Conservation (phyloP, 345 rosid genomes). For the Triadica sebifera region DNA sequence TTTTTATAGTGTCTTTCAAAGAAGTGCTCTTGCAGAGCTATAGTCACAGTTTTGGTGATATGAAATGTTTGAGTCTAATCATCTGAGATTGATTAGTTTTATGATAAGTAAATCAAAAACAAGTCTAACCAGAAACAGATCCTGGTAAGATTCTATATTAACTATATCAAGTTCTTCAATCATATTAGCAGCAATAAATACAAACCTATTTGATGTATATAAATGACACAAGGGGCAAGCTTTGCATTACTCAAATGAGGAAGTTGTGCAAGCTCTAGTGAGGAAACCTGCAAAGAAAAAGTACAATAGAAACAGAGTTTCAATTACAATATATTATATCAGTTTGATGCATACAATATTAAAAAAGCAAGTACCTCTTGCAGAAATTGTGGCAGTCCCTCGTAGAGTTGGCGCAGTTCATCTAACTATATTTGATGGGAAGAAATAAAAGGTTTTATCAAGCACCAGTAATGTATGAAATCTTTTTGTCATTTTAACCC, state of each 20-base stretch:
- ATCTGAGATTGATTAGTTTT: neutral
- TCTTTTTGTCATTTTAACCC: neutral
- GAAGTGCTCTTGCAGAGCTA: neutral
- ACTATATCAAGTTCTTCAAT: neutral
- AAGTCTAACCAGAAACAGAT: neutral
- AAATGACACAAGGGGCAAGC: constrained; percentile 63
- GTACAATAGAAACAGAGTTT: constrained; percentile 20
- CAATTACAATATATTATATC: constrained; percentile 8
- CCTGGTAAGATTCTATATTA: neutral
- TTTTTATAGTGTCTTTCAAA: neutral
- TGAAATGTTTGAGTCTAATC: neutral
- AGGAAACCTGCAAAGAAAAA: constrained; percentile 56
- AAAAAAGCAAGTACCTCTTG: constrained; percentile 56
- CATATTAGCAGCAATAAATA: constrained; percentile 9
- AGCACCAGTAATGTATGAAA: constrained; percentile 1
- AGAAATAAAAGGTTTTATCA: neutral
- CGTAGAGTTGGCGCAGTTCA: constrained; percentile 90
- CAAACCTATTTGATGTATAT: constrained; percentile 88
- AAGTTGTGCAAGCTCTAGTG: constrained; percentile 63
- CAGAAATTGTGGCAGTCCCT: constrained; percentile 86
- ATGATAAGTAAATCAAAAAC: neutral
- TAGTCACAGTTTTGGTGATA: neutral
- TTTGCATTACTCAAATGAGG: constrained; percentile 54
- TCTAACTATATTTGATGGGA: constrained; percentile 56
- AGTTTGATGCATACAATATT: constrained; percentile 18